Base-by-base conservation (phyloP, 2,329 filamentous ascomycete genomes). In the Rhynchosporium secalis region DNA sequence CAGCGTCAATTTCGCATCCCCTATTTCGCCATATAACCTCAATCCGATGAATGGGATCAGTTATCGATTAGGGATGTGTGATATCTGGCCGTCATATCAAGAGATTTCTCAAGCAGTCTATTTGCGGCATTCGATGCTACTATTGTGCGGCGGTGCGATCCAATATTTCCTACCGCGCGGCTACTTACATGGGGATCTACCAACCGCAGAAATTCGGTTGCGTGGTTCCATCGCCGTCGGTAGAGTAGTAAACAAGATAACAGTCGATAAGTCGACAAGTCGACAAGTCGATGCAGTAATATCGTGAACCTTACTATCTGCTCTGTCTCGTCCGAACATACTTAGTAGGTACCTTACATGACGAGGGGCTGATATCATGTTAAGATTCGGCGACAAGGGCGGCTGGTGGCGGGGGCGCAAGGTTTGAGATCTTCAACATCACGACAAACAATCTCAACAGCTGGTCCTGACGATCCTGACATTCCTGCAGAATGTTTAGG, bases 141-240 rank as follows among this genome's bases (percentile, higher is more conserved):
- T 54, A 36, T 6, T 36, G 33, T 36, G 51, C n/a, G 57, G 12
- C 20, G 15, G n/a, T 58, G 45, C 41, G 7, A 54, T 64, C 64
- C 65, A 65, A 68, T 67, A 67, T 64, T 67, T 65, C 47, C 64
- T 65, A 66, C 67, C 68, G 66, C 68, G 68, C 67, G 68, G 67
- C 58, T 63, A 69, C 59, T 33, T 15, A 65, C 64, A 62, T 62
- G 45, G 61, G 26, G 49, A 36, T 29, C 33, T 41, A 62, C 52
- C 61, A 62, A 61, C 57, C 41, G 45, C 49, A 61, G 43, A 46
- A 47, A 31, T 12, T 31, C 56, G 6, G 56, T 65, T 52, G 56
- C 26, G 6, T 60, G 45, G 40, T 26, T 49, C 54, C n/a, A 38
- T 12, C n/a, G 38, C 31, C 33, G 36, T 26, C 20, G 28, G 3